Evolutionary conservation across 2,329 filamentous ascomycete genomes (phyloP).

Genomic region (Fusarium hostae): DNA sequence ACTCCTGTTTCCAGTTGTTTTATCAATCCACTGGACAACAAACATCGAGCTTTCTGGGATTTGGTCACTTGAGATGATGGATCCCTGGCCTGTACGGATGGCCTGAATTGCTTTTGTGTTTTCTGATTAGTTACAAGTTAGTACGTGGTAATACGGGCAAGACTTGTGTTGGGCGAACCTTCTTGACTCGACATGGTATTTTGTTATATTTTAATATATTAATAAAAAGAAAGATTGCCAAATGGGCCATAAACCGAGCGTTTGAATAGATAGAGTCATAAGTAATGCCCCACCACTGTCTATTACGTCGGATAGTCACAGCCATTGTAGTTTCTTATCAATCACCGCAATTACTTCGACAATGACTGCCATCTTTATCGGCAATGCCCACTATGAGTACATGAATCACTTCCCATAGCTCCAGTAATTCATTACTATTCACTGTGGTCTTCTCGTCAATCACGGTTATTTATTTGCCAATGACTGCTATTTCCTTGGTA

Average conservation of each 20-base stretch:
- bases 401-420: too few species aligned
- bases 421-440: too few species aligned
- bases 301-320: not conserved
- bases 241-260: not conserved
- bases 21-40: not conserved
- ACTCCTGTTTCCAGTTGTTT: fast-evolving
- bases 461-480: not conserved
- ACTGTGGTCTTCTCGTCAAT: not conserved
- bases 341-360: too few species aligned
- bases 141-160: not conserved
- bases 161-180: not conserved
- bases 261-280: not conserved
- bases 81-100: not conserved
- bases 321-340: not conserved
- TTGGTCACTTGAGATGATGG: not conserved
- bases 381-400: too few species aligned
- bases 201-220: too few species aligned
- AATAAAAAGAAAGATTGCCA: not conserved
- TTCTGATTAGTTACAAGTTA: not conserved
- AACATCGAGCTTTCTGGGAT: fast-evolving
- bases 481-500: not conserved
- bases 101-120: not conserved
- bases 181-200: not conserved
- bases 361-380: too few species aligned
- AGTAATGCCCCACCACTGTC: not conserved